These are phyloP conservation scores for Phylloporus sp. DNA, from an alignment of 768 basidiomycete genomes.

Conservation along the genomic window DNA sequence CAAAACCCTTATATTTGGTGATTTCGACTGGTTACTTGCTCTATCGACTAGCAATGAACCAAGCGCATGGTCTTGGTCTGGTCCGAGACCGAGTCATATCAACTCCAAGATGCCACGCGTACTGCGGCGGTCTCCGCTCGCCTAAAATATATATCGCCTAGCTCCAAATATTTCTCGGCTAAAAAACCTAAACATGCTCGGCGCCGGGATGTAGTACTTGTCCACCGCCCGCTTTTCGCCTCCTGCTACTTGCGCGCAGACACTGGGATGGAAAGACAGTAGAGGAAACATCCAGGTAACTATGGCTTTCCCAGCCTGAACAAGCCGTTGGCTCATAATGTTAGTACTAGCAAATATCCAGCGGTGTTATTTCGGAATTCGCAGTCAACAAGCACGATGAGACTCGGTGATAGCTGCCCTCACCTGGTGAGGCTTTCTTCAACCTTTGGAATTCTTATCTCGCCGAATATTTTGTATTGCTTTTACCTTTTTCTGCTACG, in stretches of 20 bases:
- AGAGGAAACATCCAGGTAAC: slow-evolving; percentile 6
- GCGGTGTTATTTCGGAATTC: background rate
- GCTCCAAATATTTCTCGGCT: slow-evolving; percentile 3
- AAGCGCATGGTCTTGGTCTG: too few relatives aligned
- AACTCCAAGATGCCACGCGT: too few relatives aligned
- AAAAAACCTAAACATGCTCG: background rate
- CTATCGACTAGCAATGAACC: background rate
- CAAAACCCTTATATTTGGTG: background rate
- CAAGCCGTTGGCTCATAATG: background rate
- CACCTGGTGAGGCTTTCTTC: slow-evolving; percentile 13
- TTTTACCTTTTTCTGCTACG: background rate
- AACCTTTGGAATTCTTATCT: background rate
- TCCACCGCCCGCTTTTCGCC: slow-evolving; percentile 2
- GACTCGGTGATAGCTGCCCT: slow-evolving; percentile 4
- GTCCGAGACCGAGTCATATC: too few relatives aligned
- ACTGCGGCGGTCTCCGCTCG: background rate
- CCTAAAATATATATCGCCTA: background rate
- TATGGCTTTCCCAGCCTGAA: background rate
- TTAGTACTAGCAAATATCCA: background rate
- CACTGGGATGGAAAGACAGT: slow-evolving; percentile 9
- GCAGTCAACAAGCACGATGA: slow-evolving; percentile 2
- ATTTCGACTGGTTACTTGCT: background rate
- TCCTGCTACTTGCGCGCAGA: background rate
- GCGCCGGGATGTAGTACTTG: background rate
- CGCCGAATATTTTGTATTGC: background rate